Base-by-base conservation (phyloP, 768 basidiomycete species). In the Suillus paluster region DNA sequence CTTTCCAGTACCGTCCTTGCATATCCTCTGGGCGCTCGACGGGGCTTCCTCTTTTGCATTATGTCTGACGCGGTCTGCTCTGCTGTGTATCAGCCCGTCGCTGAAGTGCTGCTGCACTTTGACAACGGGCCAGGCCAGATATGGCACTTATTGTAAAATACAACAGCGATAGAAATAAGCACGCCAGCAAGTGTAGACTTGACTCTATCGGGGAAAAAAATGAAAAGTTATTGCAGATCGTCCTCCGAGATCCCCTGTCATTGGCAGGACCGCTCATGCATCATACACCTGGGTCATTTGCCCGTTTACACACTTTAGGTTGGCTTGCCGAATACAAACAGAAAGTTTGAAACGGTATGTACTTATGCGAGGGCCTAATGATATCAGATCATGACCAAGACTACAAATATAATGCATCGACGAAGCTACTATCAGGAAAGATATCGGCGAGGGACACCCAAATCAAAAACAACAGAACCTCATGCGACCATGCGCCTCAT, bases 71-170 rank as follows among this genome's bases (percentile, higher is more conserved):
- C 23, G 23, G 30, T 50, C 30, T 33, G 19, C 19, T 50, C 19
- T 1, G 49, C 49, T 5, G 53, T 36, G 15, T 23, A 54, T 54
- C 34, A 15, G 33, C 9, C 14, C n/a, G 34, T 53, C 2, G 34
- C 34, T 36, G 33, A 33, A 52, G 19, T 90, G 74, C 76, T n/a
- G n/a, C n/a, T n/a, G n/a, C 25, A 19, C 48, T 19, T 49, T 9
- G 10, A 27, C 17, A 19, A 49, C 48, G 25, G 10, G 25, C 9
- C 48, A 50, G 6, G 27, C 27, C 30, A 50, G 49, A 30, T 30
- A 19, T n/a, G 11, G 27, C 27, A 9, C 49, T 50, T n/a, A n/a
- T n/a, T n/a, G 19, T 50, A 19, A 30, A n/a, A n/a, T 48, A 25
- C 15, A 27, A 27, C 9, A 15, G 9, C 9, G 25, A 15, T 49